These are phyloP conservation scores for Angomonas deanei DNA, from an alignment of 208 protist genomes.

Conservation along the genomic window DNA sequence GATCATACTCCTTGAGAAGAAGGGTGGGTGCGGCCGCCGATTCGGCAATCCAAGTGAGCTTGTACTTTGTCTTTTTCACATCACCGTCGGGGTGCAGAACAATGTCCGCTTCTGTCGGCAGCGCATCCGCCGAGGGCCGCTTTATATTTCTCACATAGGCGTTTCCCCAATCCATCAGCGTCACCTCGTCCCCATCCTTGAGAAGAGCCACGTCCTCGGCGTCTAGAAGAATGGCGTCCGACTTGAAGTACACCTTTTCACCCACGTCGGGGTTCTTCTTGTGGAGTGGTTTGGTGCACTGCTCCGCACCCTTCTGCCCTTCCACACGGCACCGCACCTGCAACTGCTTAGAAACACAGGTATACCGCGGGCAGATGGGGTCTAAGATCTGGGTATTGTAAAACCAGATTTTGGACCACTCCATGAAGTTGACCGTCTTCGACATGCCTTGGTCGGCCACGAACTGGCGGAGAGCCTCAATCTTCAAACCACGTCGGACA, in stretches of 20 bases:
- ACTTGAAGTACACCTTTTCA: slow-evolving; percentile 89
- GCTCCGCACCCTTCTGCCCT: slow-evolving; percentile 53
- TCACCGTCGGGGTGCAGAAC: slow-evolving; percentile 90
- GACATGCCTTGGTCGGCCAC: slow-evolving; percentile 96
- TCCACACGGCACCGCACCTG: slow-evolving; percentile 80
- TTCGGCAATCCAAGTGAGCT: slow-evolving; percentile 96
- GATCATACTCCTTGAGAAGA: slow-evolving; percentile 92
- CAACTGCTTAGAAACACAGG: slow-evolving; percentile 77
- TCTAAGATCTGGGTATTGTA: slow-evolving; percentile 98
- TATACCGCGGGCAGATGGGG: slow-evolving; percentile 95
- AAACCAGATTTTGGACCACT: slow-evolving; percentile 98
- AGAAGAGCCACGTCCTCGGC: slow-evolving; percentile 89
- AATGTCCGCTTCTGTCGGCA: slow-evolving; percentile 62
- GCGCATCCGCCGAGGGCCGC: slow-evolving; percentile 18
- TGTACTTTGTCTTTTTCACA: slow-evolving; percentile 97
- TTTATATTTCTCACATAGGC: slow-evolving; percentile 82
- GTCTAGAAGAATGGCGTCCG: slow-evolving; percentile 90
- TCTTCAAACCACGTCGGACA: slow-evolving; percentile 95
- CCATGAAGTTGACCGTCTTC: slow-evolving; percentile 94
- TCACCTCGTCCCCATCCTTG: slow-evolving; percentile 95
- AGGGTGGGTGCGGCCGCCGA: slow-evolving; percentile 65
- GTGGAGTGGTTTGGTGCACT: slow-evolving; percentile 74
- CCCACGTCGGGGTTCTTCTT: slow-evolving; percentile 94
- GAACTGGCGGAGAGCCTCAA: slow-evolving; percentile 95
- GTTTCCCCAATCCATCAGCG: slow-evolving; percentile 99